These are phyloP conservation scores for Artemisia princeps DNA, from an alignment of 140 eudicot species.

Conservation along the genomic window DNA sequence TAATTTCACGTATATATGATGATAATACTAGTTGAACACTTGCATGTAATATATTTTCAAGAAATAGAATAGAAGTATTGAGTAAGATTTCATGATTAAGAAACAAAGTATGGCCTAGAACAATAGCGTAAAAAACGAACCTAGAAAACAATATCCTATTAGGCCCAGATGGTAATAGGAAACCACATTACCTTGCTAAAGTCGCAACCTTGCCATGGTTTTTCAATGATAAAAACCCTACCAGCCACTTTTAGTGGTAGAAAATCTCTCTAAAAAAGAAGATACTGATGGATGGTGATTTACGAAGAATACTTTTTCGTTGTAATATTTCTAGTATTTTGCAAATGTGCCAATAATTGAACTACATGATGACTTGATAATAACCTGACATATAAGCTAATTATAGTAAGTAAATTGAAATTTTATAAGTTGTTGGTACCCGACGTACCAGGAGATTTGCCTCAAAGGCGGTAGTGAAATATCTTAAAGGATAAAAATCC, in stretches of 20 bases:
- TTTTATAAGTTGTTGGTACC: slow-evolving; percentile 12
- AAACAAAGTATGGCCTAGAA: slow-evolving; percentile 5
- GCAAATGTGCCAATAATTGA: slow-evolving; percentile 15
- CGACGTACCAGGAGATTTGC: slow-evolving; percentile 9
- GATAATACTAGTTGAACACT: not conserved
- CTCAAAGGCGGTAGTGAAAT: slow-evolving; percentile 19
- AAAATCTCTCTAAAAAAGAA: slow-evolving; percentile 14
- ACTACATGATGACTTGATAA: slow-evolving; percentile 18
- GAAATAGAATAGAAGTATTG: slow-evolving; percentile 7
- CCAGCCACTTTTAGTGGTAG: slow-evolving; percentile 23
- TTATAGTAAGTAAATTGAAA: slow-evolving; percentile 8
- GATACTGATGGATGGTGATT: not conserved
- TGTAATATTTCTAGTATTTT: not conserved
- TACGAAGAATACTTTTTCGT: slow-evolving; percentile 17
- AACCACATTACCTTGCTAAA: slow-evolving; percentile 23
- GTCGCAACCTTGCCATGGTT: slow-evolving; percentile 27
- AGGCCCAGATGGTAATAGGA: slow-evolving; percentile 10
- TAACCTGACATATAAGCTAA: slow-evolving; percentile 3
- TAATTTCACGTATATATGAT: not conserved
- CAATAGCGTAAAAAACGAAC: not conserved
- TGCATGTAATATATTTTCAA: slow-evolving; percentile 14
- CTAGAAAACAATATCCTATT: not conserved
- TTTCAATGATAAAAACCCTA: slow-evolving; percentile 15
- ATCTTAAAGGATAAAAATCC: no score
- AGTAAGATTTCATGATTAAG: slow-evolving; percentile 12